Evolutionary conservation across 495 filamentous ascomycete species (phyloP), one percentile per base, ranked within the genome.

Genomic region (Cercophora sp.): DNA sequence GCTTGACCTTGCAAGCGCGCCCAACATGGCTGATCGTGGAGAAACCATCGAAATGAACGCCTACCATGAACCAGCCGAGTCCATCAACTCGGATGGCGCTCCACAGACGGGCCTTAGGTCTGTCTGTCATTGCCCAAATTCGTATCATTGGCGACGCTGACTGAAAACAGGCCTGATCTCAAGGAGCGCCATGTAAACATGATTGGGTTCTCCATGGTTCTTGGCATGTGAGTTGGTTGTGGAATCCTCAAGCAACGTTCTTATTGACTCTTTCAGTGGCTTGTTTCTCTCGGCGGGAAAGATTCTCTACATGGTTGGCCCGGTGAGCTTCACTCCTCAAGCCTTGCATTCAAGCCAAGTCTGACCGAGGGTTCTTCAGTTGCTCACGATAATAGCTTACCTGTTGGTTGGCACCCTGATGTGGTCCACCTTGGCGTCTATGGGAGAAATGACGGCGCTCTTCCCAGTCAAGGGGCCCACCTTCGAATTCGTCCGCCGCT

Each of bases 371-470:
- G n/a, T n/a, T n/a, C n/a, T n/a, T n/a, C n/a, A n/a, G n/a, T n/a
- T n/a, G n/a, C n/a, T n/a, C n/a, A n/a, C n/a, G n/a, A n/a, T n/a
- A n/a, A 52, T 75, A 16, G 69, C 66, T 5, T 68, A 71, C 37
- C 27, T 66, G 4, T 55, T 75, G 9, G 63, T 59, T 1, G 61
- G 68, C 16, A 68, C 67, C 2, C 62, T 70, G 2, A 63, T 75
- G 59, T 80, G 74, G 64, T 72, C 74, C 11, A 64, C 75, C 13
- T 59, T 70, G 20, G 68, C 65, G 9, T 63, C 57, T 25, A 56
- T 76, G 27, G 72, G 67, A 25, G 72, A 76, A 54, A 72, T 72
- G 67, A 71, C 71, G 5, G 71, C 71, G 0, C 53, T 74, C 9
- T 69, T 73, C 36, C 72, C 71, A 1, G 69, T 76, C 35, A 70